Conservation (phyloP, 73 alveolate genomes). For the Symbiodinium pilosum region DNA sequence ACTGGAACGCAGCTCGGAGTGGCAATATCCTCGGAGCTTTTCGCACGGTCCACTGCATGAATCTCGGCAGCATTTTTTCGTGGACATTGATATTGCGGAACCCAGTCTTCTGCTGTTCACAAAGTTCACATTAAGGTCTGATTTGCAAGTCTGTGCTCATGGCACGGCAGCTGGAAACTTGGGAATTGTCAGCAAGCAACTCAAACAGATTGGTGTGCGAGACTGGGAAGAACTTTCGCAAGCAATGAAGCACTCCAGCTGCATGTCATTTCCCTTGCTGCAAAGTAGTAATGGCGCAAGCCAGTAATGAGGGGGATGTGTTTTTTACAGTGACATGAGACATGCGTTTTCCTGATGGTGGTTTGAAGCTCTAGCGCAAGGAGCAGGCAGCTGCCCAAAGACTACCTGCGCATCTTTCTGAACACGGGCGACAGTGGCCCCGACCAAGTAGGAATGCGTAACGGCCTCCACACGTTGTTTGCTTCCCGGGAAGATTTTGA, state of each 20-base stretch:
- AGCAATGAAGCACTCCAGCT: not conserved
- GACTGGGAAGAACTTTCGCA: not conserved
- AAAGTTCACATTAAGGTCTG: not conserved
- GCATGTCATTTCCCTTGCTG: no score
- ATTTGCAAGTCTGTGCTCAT: not conserved
- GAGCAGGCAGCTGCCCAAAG: not conserved
- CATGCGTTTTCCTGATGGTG: not conserved
- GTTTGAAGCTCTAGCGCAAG: not conserved
- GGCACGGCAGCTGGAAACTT: not conserved
- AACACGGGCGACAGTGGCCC: slow-evolving; percentile 8
- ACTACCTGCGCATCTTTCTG: not conserved
- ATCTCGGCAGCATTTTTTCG: not conserved
- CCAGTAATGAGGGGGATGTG: not conserved
- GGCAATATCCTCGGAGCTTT: not conserved
- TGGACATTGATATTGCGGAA: not conserved
- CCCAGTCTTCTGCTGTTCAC: not conserved
- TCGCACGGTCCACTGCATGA: not conserved
- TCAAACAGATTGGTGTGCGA: not conserved
- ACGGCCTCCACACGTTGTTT: not conserved
- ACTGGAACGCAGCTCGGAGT: not conserved
- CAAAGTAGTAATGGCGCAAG: no score
- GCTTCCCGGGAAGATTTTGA: not conserved
- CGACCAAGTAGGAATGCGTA: not conserved
- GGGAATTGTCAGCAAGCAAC: not conserved
- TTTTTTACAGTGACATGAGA: not conserved